A percentile compares a stretch with the other conserved stretches of the same genome.
These are phyloP conservation scores for Paracoccidioides brasiliensis DNA, from an alignment of 2,329 filamentous ascomycete genomes.

Conservation along the genomic window DNA sequence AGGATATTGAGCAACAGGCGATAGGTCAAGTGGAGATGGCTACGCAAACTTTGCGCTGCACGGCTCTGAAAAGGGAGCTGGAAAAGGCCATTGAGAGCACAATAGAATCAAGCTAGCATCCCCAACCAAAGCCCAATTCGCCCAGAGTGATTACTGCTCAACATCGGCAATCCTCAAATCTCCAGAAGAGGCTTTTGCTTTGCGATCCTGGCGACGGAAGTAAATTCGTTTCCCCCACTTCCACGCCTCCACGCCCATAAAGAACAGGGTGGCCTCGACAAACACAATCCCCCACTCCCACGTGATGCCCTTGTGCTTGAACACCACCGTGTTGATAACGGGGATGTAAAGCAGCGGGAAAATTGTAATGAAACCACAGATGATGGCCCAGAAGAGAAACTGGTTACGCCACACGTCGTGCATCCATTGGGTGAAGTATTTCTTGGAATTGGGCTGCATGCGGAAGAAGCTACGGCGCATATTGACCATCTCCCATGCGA, in stretches of 20 bases:
- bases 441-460: slow-evolving; percentile 51
- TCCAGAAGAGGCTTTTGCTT: neutral
- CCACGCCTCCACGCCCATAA: slow-evolving; percentile 51
- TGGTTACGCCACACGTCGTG: slow-evolving; percentile 57
- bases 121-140: neutral
- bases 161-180: slow-evolving; percentile 1
- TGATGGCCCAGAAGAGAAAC: slow-evolving; percentile 56
- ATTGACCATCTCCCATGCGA: slow-evolving; percentile 67
- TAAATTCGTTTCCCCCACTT: slow-evolving; percentile 53
- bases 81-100: neutral
- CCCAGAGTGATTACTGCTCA: neutral
- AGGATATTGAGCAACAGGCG: no score
- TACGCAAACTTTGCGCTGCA: no score
- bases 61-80: no score
- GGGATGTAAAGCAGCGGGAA: slow-evolving; percentile 57
- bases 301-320: slow-evolving; percentile 51
- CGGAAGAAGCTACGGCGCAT: slow-evolving; percentile 62
- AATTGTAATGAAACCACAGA: slow-evolving; percentile 43
- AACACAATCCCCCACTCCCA: slow-evolving; percentile 62
- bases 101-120: neutral
- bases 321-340: slow-evolving; percentile 50
- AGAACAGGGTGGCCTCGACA: slow-evolving; percentile 47
- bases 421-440: slow-evolving; percentile 53
- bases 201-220: slow-evolving; percentile 26
- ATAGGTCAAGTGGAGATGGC: no score